phyloP scores from a whole-genome alignment of 176 grass and related monocot species.

The Ampelocalamus luodianensis region DNA sequence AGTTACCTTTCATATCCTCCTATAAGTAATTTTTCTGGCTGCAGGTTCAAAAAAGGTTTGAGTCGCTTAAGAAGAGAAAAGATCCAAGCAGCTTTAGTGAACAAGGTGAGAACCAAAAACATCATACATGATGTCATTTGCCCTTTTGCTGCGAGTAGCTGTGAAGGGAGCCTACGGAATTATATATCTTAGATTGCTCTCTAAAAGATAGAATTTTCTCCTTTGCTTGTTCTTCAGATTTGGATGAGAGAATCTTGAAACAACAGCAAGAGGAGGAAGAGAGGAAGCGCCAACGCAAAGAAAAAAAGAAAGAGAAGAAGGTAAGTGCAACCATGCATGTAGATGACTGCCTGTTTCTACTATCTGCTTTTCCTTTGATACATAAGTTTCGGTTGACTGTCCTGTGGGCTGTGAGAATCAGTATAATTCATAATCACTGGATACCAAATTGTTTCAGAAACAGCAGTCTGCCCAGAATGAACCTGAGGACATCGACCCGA shows the following conservation, averaged over 20 bases:
- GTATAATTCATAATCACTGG: constrained; percentile 28
- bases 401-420: background rate
- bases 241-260: constrained; percentile 96
- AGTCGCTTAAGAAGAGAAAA: constrained; percentile 89
- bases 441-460: constrained; percentile 52
- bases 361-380: constrained; percentile 6
- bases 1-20: constrained; percentile 21
- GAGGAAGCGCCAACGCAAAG: constrained; percentile 68
- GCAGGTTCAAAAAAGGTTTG: constrained; percentile 96
- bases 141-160: background rate
- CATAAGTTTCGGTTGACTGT: constrained; percentile 1
- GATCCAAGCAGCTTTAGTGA: constrained; percentile 77
- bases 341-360: background rate
- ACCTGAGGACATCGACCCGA: constrained; percentile 77
- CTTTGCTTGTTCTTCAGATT: constrained; percentile 56
- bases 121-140: constrained; percentile 3
- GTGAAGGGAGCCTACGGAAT: background rate
- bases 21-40: constrained; percentile 34
- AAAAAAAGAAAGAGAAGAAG: constrained; percentile 96
- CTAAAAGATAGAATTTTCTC: background rate
- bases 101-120: constrained; percentile 65
- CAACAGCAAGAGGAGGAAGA: constrained; percentile 96
- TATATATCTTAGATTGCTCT: background rate
- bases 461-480: constrained; percentile 68
- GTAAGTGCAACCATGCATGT: constrained; percentile 38